A percentile compares a stretch with the other conserved stretches of the same genome.
phyloP scores from a whole-genome alignment of 805 yeast species.

The Starmerella vitae region DNA sequence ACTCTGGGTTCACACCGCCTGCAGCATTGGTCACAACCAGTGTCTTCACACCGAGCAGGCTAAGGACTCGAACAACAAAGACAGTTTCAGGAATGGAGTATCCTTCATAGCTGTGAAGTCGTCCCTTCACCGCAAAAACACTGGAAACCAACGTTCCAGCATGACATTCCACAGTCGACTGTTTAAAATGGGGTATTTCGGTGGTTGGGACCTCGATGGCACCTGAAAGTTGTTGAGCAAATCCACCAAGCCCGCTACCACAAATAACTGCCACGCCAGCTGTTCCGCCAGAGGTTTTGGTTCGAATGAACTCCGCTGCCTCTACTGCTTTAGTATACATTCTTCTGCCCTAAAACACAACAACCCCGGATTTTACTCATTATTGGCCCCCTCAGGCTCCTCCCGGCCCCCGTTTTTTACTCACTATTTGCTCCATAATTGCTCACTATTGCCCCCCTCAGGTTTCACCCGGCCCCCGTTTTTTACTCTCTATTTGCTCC shows the following conservation, averaged over 20 bases:
- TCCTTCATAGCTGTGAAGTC: conserved; percentile 89
- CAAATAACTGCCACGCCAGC: conserved; percentile 74
- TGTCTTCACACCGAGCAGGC: conserved; percentile 43
- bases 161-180: conserved; percentile 83
- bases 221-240: conserved; percentile 41
- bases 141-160: conserved; percentile 50
- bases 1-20: conserved; percentile 64
- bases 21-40: conserved; percentile 92
- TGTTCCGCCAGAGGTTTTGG: conserved; percentile 6
- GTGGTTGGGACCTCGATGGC: conserved; percentile 44
- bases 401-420: too few relatives aligned
- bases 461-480: too few relatives aligned
- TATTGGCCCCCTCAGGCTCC: too few relatives aligned
- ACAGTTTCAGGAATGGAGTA: conserved; percentile 69
- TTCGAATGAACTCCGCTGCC: conserved; percentile 15
- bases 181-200: conserved; percentile 65
- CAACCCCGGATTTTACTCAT: too few relatives aligned
- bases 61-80: conserved; percentile 70
- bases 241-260: conserved; percentile 90
- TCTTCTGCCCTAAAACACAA: too few relatives aligned
- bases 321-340: conserved; percentile 13
- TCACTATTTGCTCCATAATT: too few relatives aligned
- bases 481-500: too few relatives aligned
- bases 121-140: conserved; percentile 85
- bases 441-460: too few relatives aligned